Evolutionary conservation across 1,284 basidiomycete species (phyloP).

Genomic region (Ceratobasidium theobromae): DNA sequence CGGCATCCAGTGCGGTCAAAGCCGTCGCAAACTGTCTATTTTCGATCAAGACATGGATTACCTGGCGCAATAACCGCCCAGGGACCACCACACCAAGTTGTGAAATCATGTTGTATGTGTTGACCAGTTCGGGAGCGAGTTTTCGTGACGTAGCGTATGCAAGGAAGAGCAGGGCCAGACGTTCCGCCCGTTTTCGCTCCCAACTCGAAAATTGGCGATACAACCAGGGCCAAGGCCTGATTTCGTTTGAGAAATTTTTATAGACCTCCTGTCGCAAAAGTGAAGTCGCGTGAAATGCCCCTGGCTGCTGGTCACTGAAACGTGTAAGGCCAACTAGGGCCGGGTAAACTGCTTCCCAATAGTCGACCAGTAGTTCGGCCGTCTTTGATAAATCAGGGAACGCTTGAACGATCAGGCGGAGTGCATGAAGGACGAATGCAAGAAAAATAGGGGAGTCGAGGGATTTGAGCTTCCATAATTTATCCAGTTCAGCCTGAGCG

Average conservation of each 20-base stretch:
- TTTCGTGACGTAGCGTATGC: slow-evolving; percentile 2
- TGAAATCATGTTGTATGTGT: slow-evolving; percentile 16
- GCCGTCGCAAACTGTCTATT: slow-evolving; percentile 11
- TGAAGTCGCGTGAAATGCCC: background rate
- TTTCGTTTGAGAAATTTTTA: slow-evolving; percentile 7
- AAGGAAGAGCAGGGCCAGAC: slow-evolving; percentile 23
- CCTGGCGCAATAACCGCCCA: background rate
- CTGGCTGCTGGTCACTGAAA: slow-evolving; percentile 7
- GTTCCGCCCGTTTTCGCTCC: slow-evolving; percentile 9
- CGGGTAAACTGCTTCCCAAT: slow-evolving; percentile 16
- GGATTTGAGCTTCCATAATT: background rate
- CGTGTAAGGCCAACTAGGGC: slow-evolving; percentile 9
- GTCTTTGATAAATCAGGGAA: background rate
- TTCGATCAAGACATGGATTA: slow-evolving; percentile 2
- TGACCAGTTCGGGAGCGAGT: slow-evolving; percentile 5
- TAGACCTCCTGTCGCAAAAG: slow-evolving; percentile 6
- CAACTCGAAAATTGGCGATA: slow-evolving; percentile 15
- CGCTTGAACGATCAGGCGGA: slow-evolving; percentile 17
- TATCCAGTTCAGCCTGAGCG: slow-evolving; percentile 16
- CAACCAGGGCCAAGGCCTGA: slow-evolving; percentile 14
- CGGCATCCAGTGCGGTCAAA: slow-evolving; percentile 5
- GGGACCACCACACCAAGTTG: slow-evolving; percentile 6
- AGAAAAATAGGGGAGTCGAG: slow-evolving; percentile 11
- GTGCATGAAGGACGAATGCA: slow-evolving; percentile 8
- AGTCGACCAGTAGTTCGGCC: slow-evolving; percentile 22